A percentile compares a stretch with the other conserved stretches of the same genome.
These are phyloP conservation scores for Claviceps pazoutovae DNA, from an alignment of 2,329 filamentous ascomycete species.

Conservation along the genomic window DNA sequence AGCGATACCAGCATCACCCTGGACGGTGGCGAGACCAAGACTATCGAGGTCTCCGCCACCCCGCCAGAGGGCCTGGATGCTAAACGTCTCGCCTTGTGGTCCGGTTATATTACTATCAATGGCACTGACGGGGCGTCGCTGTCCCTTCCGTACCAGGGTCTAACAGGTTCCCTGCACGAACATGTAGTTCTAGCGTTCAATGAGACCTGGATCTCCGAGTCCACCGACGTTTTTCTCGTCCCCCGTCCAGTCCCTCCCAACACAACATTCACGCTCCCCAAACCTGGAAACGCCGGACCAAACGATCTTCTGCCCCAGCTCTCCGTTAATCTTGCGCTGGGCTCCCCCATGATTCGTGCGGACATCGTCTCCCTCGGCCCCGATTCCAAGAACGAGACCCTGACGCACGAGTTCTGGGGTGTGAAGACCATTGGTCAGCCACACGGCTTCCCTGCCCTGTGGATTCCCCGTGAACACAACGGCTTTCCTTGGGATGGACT, in stretches of 20 bases:
- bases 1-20: slow-evolving; percentile 5
- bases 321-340: slow-evolving; percentile 29
- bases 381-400: slow-evolving; percentile 9
- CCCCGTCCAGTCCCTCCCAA: slow-evolving; percentile 16
- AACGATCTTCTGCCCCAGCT: slow-evolving; percentile 24
- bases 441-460: slow-evolving; percentile 26
- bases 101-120: slow-evolving; percentile 12
- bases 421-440: slow-evolving; percentile 29
- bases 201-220: slow-evolving; percentile 18
- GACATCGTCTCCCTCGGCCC: slow-evolving; percentile 27
- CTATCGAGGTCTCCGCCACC: slow-evolving; percentile 3
- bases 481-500: slow-evolving; percentile 29
- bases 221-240: slow-evolving; percentile 6
- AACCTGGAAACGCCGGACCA: slow-evolving; percentile 20
- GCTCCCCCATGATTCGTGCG: slow-evolving; percentile 28
- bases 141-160: slow-evolving; percentile 27
- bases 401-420: slow-evolving; percentile 21
- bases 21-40: slow-evolving; percentile 1
- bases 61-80: slow-evolving; percentile 4
- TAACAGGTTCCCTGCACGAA: slow-evolving; percentile 21
- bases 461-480: slow-evolving; percentile 12
- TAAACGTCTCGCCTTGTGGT: slow-evolving; percentile 7
- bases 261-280: slow-evolving; percentile 27
- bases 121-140: slow-evolving; percentile 24
- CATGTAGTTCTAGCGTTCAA: slow-evolving; percentile 12